Evolutionary conservation across 2,329 filamentous ascomycete species (phyloP).

Genomic region (Penicillium janthinellum): DNA sequence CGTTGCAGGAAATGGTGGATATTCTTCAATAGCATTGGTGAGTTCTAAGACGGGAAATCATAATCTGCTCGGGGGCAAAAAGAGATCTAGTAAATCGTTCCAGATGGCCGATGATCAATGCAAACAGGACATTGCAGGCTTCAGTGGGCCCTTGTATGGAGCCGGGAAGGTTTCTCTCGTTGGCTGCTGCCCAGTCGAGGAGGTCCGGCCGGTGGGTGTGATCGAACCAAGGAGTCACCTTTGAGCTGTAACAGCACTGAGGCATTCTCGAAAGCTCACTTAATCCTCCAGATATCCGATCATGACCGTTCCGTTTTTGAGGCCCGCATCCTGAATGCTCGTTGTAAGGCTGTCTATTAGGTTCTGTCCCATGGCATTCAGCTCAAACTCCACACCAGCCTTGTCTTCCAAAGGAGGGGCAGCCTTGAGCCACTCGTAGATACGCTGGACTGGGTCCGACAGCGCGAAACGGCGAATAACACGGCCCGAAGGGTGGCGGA

Average conservation of each 20-base stretch:
- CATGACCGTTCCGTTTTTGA: slow-evolving; percentile 95
- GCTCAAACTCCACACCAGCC: slow-evolving; percentile 76
- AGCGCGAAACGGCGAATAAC: slow-evolving; percentile 84
- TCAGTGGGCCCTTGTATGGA: not conserved
- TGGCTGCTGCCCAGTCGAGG: not conserved
- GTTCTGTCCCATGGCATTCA: slow-evolving; percentile 86
- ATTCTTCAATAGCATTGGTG: not conserved
- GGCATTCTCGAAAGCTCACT: not conserved
- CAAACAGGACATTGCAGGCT: not conserved
- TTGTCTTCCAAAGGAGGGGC: slow-evolving; percentile 76
- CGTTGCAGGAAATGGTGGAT: too few relatives aligned
- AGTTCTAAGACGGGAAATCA: not conserved
- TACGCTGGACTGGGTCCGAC: slow-evolving; percentile 72
- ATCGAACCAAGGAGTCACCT: not conserved
- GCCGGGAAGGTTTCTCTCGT: not conserved
- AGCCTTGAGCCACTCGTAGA: slow-evolving; percentile 97
- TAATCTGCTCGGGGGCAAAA: not conserved
- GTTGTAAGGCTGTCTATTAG: slow-evolving; percentile 73
- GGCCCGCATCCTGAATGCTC: slow-evolving; percentile 75
- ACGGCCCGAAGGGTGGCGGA: slow-evolving; percentile 80
- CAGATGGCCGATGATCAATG: not conserved
- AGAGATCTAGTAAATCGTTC: not conserved
- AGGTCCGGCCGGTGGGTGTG: too few relatives aligned
- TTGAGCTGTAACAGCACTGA: not conserved
- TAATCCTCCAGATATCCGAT: slow-evolving; percentile 77